Evolutionary conservation across 2,329 filamentous ascomycete species (phyloP).

Genomic region (Aspergillus sp.): DNA sequence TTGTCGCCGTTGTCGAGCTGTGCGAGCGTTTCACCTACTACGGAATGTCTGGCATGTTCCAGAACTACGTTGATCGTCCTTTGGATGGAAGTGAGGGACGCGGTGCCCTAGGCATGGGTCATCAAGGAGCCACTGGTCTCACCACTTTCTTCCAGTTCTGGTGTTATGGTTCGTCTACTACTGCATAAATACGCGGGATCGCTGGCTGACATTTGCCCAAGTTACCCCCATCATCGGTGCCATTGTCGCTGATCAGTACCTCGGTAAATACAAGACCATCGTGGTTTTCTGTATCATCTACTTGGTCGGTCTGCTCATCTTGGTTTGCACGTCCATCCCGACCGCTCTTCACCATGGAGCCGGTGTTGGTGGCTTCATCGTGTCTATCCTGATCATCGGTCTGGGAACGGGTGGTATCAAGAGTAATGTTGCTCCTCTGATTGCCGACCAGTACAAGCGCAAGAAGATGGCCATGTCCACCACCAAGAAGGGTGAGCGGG

Average conservation of each 20-base stretch:
- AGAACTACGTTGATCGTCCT: conserved; percentile 56
- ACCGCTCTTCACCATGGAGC: conserved; percentile 51
- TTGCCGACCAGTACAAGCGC: conserved; percentile 66
- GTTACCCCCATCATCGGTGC: conserved; percentile 61
- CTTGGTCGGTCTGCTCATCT: conserved; percentile 57
- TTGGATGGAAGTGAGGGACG: conserved; percentile 41
- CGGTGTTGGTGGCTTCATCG: conserved; percentile 58
- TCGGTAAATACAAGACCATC: conserved; percentile 64
- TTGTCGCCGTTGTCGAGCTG: conserved; percentile 59
- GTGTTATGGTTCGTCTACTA: conserved; percentile 47
- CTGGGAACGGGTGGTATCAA: conserved; percentile 71
- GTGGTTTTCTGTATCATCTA: conserved; percentile 60
- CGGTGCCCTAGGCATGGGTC: conserved; percentile 47
- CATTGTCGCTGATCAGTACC: conserved; percentile 61
- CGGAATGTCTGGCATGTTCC: conserved; percentile 56
- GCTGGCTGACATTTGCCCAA: conserved; percentile 6
- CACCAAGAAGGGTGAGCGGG: conserved; percentile 51
- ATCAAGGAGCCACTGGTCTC: conserved; percentile 51
- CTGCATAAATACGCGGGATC: background rate
- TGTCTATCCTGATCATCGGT: conserved; percentile 63
- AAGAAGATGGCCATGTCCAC: conserved; percentile 54
- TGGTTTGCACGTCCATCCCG: conserved; percentile 59
- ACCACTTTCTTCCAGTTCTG: conserved; percentile 59
- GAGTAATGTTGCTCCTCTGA: conserved; percentile 61
- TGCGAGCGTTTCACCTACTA: conserved; percentile 63